These are phyloP conservation scores for Dipodascus geniculatus DNA, from an alignment of 805 yeast species.

Conservation along the genomic window DNA sequence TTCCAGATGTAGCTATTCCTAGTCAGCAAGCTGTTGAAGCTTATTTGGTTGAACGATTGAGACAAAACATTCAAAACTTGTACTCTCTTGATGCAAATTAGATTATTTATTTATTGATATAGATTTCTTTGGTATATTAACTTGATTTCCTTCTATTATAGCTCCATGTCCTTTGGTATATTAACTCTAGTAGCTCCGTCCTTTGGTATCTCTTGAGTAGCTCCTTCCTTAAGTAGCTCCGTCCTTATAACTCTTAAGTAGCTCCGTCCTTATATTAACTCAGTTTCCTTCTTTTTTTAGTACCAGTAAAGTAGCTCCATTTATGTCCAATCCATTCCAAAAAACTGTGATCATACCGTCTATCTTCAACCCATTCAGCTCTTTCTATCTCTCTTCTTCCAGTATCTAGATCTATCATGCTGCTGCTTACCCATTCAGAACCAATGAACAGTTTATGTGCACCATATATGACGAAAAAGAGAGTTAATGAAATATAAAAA, in stretches of 20 bases:
- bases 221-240: too few relatives aligned
- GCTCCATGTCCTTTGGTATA: too few relatives aligned
- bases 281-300: background rate
- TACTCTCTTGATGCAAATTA: slow-evolving; percentile 7
- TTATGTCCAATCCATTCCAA: background rate
- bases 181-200: too few relatives aligned
- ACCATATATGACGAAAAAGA: slow-evolving; percentile 39
- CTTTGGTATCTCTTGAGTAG: too few relatives aligned
- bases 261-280: background rate
- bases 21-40: slow-evolving; percentile 17
- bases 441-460: slow-evolving; percentile 50
- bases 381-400: slow-evolving; percentile 80
- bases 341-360: slow-evolving; percentile 13
- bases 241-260: too few relatives aligned
- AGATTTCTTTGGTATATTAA: too few relatives aligned
- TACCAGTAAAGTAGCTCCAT: background rate
- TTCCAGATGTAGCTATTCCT: slow-evolving; percentile 13
- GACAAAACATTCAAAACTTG: slow-evolving; percentile 10
- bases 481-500: slow-evolving; percentile 48
- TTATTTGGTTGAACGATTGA: slow-evolving; percentile 15
- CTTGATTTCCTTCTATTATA: too few relatives aligned
- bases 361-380: slow-evolving; percentile 70
- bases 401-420: slow-evolving; percentile 68
- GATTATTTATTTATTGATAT: background rate
- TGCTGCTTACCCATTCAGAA: slow-evolving; percentile 54